Conservation (phyloP, 345 rosid genomes). For the Salix suchowensis region DNA sequence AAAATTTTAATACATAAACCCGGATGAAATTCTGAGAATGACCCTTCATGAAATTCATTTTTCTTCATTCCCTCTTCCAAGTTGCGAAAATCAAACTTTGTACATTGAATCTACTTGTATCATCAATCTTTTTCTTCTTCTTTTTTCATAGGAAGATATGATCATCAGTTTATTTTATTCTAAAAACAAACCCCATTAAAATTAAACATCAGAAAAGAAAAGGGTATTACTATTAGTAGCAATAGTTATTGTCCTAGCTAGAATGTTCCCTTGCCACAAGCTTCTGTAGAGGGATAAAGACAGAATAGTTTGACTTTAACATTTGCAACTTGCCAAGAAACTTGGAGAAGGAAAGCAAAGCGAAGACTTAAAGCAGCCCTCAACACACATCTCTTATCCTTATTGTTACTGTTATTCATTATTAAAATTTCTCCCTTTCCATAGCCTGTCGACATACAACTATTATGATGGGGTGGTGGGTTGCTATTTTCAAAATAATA, state of each 20-base stretch:
- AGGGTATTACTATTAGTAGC: no score
- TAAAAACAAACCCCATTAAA: no score
- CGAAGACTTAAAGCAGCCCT: background rate
- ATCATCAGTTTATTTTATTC: no score
- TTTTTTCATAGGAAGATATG: no score
- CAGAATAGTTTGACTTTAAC: background rate
- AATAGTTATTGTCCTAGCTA: background rate
- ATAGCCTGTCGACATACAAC: background rate
- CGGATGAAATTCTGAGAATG: background rate
- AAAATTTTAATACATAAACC: no score
- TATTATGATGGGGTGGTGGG: background rate
- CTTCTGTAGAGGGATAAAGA: background rate
- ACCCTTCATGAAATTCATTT: background rate
- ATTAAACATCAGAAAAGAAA: no score
- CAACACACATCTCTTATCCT: conserved; percentile 1
- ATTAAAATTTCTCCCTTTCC: background rate
- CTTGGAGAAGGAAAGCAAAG: background rate
- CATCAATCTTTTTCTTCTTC: background rate
- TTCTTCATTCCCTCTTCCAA: background rate
- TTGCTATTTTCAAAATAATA: background rate
- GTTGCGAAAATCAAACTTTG: background rate
- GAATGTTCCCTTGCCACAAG: background rate
- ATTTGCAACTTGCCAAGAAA: conserved; percentile 4
- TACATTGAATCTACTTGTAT: no score
- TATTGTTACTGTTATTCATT: background rate